Conservation (phyloP, 2,329 filamentous ascomycete genomes). For the Periconia macrospinosa region DNA sequence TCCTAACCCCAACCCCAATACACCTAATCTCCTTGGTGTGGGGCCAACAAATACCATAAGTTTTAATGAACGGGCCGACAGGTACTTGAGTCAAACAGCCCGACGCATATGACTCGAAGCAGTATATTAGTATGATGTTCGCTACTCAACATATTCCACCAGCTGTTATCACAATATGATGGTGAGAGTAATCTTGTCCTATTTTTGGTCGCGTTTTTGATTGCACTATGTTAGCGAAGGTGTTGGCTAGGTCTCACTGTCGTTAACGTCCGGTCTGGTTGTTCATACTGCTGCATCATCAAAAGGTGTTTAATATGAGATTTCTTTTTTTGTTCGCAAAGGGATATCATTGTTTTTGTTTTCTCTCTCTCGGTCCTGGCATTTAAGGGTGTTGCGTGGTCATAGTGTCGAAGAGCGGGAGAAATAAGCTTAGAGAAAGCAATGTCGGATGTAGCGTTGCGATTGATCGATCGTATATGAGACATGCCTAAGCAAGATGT, state of each 20-base stretch:
- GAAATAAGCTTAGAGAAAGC: neutral
- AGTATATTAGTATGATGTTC: neutral
- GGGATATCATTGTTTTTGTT: neutral
- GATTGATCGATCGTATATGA: neutral
- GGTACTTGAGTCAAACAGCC: conserved; percentile 33
- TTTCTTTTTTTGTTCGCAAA: neutral
- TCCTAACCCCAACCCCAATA: conserved; percentile 61
- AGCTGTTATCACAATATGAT: neutral
- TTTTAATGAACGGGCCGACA: conserved; percentile 40
- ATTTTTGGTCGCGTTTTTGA: neutral
- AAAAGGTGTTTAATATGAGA: neutral
- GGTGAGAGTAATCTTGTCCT: neutral
- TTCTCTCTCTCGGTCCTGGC: neutral
- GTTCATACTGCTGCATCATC: conserved; percentile 3
- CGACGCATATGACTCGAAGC: conserved; percentile 24
- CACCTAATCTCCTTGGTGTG: conserved; percentile 27
- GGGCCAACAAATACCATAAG: conserved; percentile 31
- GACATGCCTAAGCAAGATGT: neutral
- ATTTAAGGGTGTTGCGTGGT: neutral
- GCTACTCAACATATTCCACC: neutral
- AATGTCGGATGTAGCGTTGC: neutral
- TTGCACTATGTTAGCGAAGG: conserved; percentile 18
- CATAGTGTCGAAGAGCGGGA: too few species aligned
- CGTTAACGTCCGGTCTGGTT: conserved; percentile 4
- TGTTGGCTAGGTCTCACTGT: conserved; percentile 13